Evolutionary conservation across 345 rosid species (phyloP), one percentile per base, ranked within the genome.

Genomic region (Clarkia xantiana): DNA sequence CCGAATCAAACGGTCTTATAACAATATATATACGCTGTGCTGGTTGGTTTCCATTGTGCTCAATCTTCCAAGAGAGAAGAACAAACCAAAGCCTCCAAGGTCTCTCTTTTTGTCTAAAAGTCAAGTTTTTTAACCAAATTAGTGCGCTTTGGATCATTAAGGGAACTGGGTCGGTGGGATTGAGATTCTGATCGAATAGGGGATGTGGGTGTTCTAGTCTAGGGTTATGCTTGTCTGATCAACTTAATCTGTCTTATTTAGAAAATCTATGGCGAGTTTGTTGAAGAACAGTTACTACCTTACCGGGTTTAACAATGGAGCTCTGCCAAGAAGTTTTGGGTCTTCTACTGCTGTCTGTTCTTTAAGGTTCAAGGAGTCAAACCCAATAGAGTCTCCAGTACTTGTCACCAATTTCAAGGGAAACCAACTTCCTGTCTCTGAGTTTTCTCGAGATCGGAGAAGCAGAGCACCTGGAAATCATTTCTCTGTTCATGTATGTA

Each of bases 401-500:
- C 50, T 66, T 63, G 60, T 56, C 25, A 20, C 58, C 4, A 70
- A 68, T 51, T 64, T 71, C 53, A 43, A 20, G 45, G 83, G 79
- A 45, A 64, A 58, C 13, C 62, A 63, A 11, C 23, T 71, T 23
- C 47, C 53, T 44, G 45, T 65, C 42, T 57, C 66, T 10, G 65
- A 70, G 56, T 50, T n/a, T 57, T 45, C 55, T 17, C 48, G 60
- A 44, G 60, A 62, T 49, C 63, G 60, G 66, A 58, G 48, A 34
- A 14, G 48, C 56, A 69, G 60, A 54, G 41, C 68, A 3, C 64
- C 62, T 0, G 61, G 44, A 15, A 61, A 40, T 29, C 36, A 29
- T 7, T 63, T 62, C 47, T 49, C 70, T 51, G 53, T 67, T 58
- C 64, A 54, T 20, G 94, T 80, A 72, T 52, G 76, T 58, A 25